phyloP scores from a whole-genome alignment of 1,284 basidiomycete species.

The Cryptococcus sp. region DNA sequence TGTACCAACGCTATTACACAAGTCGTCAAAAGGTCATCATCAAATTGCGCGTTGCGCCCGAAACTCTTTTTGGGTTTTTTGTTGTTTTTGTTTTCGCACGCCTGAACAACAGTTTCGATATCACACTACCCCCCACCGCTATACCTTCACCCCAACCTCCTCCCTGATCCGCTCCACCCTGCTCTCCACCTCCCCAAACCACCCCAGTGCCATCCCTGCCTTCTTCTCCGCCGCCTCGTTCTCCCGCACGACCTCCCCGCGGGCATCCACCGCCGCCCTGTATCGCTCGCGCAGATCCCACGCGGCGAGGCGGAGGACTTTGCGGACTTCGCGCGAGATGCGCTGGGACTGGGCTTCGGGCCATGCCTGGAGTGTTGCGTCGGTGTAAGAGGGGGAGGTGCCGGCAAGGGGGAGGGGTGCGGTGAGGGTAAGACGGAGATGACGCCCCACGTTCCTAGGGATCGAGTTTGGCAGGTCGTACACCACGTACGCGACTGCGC shows the following conservation, averaged over 20 bases:
- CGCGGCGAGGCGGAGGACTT: conserved; percentile 86
- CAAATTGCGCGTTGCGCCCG: neutral
- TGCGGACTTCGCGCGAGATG: conserved; percentile 81
- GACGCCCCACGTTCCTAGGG: conserved; percentile 84
- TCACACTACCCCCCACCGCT: neutral
- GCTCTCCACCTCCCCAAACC: conserved; percentile 62
- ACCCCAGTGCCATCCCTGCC: conserved; percentile 68
- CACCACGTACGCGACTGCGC: conserved; percentile 76
- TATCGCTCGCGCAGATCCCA: conserved; percentile 89
- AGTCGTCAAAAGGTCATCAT: conserved; percentile 2
- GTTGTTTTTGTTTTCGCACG: neutral
- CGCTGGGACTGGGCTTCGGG: conserved; percentile 68
- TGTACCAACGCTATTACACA: neutral
- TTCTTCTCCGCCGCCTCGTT: conserved; percentile 71
- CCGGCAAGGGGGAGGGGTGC: conserved; percentile 19
- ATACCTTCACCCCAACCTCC: conserved; percentile 40
- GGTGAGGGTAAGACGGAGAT: conserved; percentile 57
- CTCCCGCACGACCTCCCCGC: conserved; percentile 67
- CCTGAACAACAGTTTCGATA: neutral
- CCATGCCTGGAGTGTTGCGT: conserved; percentile 53
- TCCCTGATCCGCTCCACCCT: conserved; percentile 58
- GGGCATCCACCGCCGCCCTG: conserved; percentile 72
- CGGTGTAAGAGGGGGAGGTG: conserved; percentile 28
- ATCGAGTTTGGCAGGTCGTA: conserved; percentile 86
- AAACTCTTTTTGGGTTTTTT: neutral